Base-by-base conservation (phyloP, 2,329 filamentous ascomycete genomes). In the Ilyonectria destructans region DNA sequence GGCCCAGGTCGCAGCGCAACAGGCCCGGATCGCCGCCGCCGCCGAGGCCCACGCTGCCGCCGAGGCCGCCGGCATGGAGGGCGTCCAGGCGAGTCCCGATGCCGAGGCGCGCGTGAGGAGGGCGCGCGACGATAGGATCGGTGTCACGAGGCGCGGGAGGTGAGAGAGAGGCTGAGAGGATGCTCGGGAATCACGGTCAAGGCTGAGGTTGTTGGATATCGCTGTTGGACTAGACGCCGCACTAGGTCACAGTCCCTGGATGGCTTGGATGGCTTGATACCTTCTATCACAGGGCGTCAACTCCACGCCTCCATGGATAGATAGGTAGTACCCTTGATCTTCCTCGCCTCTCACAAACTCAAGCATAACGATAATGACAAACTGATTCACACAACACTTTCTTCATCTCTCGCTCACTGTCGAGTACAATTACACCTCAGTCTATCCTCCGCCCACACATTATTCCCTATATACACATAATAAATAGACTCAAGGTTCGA, bases 91-190 rank as follows among this genome's bases (percentile, higher is more conserved):
- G 62, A 79, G 74, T 59, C 71, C 69, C 43, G 73, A 78, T 48
- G 54, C 61, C 33, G 74, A 77, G 31, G 71, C 71, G 49, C 70
- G 74, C 58, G 52, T 74, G 57, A 70, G 77, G 67, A 74, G 78
- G 68, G 74, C 67, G n/a, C 75, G 82, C 69, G 80, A 84, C 13
- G 82, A 83, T 49, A 77, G 82, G 59, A 83, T 84, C 58, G 81
- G 81, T 2, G 77, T 82, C 54, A 58, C 63, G 26, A 72, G 74
- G 45, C 72, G 74, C 33, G 69, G 68, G 46, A 72, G 66, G 69
- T 54, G 58, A 29, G 55, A 15, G 43, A 23, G 46, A n/a, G 49
- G 49, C 7, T 5, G 13, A 8, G 12, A 6, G 12, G 4, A 37
- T 40, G 13, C 9, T 19, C 12, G 15, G 19, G 33, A 2, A 43